A percentile compares a stretch with the other conserved stretches of the same genome.
Conservation (phyloP, 768 basidiomycete species). For the Calocybe cyanea region DNA sequence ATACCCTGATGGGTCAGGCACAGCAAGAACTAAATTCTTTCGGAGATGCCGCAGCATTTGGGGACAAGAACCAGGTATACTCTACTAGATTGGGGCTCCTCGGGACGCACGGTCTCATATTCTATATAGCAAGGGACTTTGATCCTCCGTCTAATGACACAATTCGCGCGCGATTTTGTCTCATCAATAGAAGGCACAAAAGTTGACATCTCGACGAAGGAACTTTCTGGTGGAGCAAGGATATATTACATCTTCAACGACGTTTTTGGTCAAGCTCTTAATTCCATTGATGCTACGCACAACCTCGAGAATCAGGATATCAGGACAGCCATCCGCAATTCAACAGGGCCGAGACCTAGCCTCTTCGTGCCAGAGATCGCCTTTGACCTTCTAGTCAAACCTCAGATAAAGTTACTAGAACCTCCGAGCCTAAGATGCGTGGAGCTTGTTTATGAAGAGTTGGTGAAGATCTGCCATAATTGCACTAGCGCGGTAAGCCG, state of each 20-base stretch:
- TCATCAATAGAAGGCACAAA: constrained; percentile 97
- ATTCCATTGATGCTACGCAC: constrained; percentile 83
- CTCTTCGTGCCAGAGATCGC: constrained; percentile 97
- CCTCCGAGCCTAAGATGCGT: constrained; percentile 94
- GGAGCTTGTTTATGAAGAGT: constrained; percentile 96
- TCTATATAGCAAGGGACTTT: constrained; percentile 71
- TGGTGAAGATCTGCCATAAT: constrained; percentile 99
- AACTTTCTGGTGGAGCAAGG: constrained; percentile 94
- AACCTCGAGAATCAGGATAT: constrained; percentile 95
- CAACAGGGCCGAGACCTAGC: constrained; percentile 94
- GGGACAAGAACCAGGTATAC: constrained; percentile 81
- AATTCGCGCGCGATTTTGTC: constrained; percentile 95
- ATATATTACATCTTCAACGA: constrained; percentile 99
- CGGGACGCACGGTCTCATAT: constrained; percentile 10
- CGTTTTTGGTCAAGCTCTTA: constrained; percentile 89
- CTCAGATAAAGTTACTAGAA: constrained; percentile 95
- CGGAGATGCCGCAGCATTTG: constrained; percentile 88
- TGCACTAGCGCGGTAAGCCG: constrained; percentile 75
- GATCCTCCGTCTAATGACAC: constrained; percentile 95
- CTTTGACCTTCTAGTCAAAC: constrained; percentile 95
- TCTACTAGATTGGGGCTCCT: background rate
- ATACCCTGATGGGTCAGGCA: constrained; percentile 98
- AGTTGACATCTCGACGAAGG: constrained; percentile 95
- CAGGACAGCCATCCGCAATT: constrained; percentile 96
- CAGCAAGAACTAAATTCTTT: constrained; percentile 98